Base-by-base conservation (phyloP, 2,329 filamentous ascomycete species). In the Cercospora sp. region DNA sequence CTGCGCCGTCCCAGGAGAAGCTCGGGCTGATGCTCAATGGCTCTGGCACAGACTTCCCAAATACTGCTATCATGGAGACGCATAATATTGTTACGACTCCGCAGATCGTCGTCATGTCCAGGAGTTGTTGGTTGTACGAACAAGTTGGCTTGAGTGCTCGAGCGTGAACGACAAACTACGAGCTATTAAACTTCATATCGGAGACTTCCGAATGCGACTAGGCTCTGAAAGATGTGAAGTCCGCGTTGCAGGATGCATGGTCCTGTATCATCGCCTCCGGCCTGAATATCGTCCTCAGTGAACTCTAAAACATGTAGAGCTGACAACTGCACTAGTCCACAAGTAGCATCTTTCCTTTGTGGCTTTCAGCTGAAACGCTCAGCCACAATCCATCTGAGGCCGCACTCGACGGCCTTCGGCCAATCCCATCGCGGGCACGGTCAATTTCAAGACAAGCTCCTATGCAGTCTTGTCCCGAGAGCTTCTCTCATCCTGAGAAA, bases 1-100 rank as follows among this genome's bases (percentile, higher is more conserved):
- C 73, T 37, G 72, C 65, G 10, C 72, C 73, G 49, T 70, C 70
- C 66, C 69, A 71, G 65, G 57, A 63, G 24, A 53, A 53, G 49
- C 49, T 53, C 21, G 49, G 49, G 12, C 21, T 53, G 21, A 53
- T 26, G 21, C 49, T 53, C 5, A 53, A 26, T 13, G 21, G 49
- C 49, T 53, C 49, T 53, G 49, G 49, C 21, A 16, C 49, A 53
- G 21, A 26, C 49, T 13, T 51, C 2, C 21, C 49, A 16, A 16
- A 12, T 28, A 53, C 49, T 28, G 49, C 12, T 12, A 28, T 13
- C 12, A 53, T 53, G 18, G 5, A 53, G 12, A 26, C 49, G 16
- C 21, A 26, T 3, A 13, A 13, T 26, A 53, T 13, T 24, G 49
- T 8, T 53, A 12, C 49, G 12, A 12, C 21, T 53, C 49, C 28